Conservation (phyloP, 2,329 filamentous ascomycete species). For the Huntiella omanensis region DNA sequence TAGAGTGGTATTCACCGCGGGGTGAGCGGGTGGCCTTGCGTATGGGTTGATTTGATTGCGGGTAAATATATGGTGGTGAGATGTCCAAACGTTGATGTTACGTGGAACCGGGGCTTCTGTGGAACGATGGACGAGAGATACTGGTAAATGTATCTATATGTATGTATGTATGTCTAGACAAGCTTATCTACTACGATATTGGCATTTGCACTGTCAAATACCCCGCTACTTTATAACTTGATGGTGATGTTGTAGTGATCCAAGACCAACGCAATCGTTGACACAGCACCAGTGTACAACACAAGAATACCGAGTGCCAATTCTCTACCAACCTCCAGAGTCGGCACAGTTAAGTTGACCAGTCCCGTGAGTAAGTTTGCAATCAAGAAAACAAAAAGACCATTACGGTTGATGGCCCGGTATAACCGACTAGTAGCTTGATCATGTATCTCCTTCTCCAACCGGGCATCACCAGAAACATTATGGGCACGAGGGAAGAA, state of each 20-base stretch:
- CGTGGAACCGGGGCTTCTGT: too few relatives aligned
- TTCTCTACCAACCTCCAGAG: slow-evolving; percentile 48
- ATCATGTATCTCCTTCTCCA: slow-evolving; percentile 41
- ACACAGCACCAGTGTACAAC: slow-evolving; percentile 49
- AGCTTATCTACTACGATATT: not conserved
- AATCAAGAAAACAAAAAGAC: slow-evolving; percentile 64
- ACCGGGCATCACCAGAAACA: slow-evolving; percentile 18
- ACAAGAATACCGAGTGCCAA: slow-evolving; percentile 57
- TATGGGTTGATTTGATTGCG: too few relatives aligned
- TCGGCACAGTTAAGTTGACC: slow-evolving; percentile 74
- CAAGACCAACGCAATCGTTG: slow-evolving; percentile 46
- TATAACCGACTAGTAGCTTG: slow-evolving; percentile 66
- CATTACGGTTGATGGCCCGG: slow-evolving; percentile 72
- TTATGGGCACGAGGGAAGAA: slow-evolving; percentile 42
- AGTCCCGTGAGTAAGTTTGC: slow-evolving; percentile 80
- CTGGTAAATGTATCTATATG: not conserved
- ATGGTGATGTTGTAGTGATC: slow-evolving; percentile 50
- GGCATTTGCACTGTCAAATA: not conserved
- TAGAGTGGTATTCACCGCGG: too few relatives aligned
- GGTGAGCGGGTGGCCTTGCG: too few relatives aligned
- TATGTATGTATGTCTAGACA: not conserved
- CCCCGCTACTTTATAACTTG: slow-evolving; percentile 34
- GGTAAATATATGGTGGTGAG: too few relatives aligned
- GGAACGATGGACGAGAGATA: too few relatives aligned
- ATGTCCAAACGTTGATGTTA: too few relatives aligned